Evolutionary conservation across 306 rosid species (phyloP).

Genomic region (Delonix regia): DNA sequence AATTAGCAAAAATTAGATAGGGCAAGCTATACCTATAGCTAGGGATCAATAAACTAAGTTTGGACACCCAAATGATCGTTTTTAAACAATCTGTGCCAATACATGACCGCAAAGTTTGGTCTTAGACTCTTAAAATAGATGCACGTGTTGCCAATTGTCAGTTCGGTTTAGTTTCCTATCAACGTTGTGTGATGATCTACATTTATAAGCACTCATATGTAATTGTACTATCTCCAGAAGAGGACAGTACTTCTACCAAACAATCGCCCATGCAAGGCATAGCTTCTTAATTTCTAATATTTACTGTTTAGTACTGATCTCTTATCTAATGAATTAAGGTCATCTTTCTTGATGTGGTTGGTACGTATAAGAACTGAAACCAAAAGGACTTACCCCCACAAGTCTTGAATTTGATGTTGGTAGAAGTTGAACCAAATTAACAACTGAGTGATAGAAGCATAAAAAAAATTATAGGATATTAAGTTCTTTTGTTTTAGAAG

Average conservation of each 20-base stretch:
- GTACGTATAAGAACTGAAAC: neutral
- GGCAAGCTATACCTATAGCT: neutral
- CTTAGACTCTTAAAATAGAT: neutral
- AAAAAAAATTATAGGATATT: neutral
- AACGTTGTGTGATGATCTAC: neutral
- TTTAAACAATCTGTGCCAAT: neutral
- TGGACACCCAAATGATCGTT: neutral
- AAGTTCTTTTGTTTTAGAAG: too few relatives aligned
- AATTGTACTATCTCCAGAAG: neutral
- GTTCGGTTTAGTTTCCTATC: neutral
- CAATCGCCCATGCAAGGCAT: too few relatives aligned
- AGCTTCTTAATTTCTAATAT: too few relatives aligned
- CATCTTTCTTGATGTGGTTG: neutral
- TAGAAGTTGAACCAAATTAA: conserved; percentile 20
- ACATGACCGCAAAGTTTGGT: neutral
- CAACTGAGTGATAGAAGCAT: neutral
- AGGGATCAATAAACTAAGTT: neutral
- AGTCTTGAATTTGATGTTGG: conserved; percentile 35
- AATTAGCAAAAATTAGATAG: too few relatives aligned
- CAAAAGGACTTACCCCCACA: neutral
- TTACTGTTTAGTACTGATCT: too few relatives aligned
- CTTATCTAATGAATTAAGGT: too few relatives aligned
- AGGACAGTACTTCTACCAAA: too few relatives aligned
- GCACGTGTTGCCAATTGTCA: neutral
- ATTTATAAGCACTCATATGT: neutral